These are phyloP conservation scores for Solanum paucissectum DNA, from an alignment of 257 asterid genomes.

Conservation along the genomic window DNA sequence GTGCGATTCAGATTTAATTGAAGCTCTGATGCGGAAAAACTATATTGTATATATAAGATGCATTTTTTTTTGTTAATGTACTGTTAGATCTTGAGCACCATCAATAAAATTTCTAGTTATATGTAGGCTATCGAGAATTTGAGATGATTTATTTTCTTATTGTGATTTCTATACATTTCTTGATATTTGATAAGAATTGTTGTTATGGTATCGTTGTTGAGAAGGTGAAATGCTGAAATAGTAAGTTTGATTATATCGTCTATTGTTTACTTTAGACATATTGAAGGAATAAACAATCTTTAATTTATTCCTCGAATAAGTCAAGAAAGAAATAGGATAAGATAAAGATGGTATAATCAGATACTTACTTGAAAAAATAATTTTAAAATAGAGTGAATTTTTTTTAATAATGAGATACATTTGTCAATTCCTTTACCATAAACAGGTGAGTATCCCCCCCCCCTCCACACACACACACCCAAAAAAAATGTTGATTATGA, in stretches of 20 bases:
- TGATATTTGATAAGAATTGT: neutral
- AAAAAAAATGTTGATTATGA: neutral
- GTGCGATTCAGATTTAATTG: neutral
- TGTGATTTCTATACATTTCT: neutral
- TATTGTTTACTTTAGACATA: neutral
- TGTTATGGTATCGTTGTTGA: neutral
- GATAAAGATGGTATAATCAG: neutral
- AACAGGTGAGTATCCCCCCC: neutral
- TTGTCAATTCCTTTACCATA: neutral
- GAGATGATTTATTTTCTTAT: neutral
- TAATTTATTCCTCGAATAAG: neutral
- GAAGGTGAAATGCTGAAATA: neutral
- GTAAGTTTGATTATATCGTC: neutral
- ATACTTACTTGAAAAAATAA: neutral
- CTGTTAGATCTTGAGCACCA: neutral
- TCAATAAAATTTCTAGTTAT: neutral
- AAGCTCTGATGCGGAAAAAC: fast-evolving
- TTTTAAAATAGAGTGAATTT: neutral
- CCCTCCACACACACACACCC: too few relatives aligned
- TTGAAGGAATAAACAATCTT: neutral
- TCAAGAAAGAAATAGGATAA: neutral
- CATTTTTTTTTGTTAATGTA: neutral
- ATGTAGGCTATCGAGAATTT: neutral
- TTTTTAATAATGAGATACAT: neutral
- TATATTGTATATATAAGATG: too few relatives aligned